A percentile compares a stretch with the other conserved stretches of the same genome.
phyloP scores from a whole-genome alignment of 495 filamentous ascomycete genomes.

The Penicillium verhagenii region DNA sequence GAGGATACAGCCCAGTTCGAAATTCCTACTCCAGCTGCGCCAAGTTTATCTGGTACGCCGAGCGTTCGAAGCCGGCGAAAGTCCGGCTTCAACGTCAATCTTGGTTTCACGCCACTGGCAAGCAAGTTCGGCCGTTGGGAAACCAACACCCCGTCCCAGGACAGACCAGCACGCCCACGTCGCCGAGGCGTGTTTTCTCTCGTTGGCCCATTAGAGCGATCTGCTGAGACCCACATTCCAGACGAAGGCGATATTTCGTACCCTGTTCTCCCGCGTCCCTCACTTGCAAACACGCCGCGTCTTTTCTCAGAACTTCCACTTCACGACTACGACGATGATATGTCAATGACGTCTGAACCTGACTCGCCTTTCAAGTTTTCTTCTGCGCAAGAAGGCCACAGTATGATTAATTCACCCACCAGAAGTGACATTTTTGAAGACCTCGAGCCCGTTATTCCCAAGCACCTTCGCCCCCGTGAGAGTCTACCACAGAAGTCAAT shows the following conservation, averaged over 20 bases:
- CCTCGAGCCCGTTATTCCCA: constrained; percentile 1
- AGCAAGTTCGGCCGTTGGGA: constrained; percentile 60
- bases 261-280: constrained; percentile 24
- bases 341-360: constrained; percentile 8
- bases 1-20: constrained; percentile 16
- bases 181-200: constrained; percentile 49
- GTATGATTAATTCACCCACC: constrained; percentile 13
- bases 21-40: constrained; percentile 19
- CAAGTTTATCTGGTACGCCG: constrained; percentile 25
- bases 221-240: constrained; percentile 5
- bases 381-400: not conserved
- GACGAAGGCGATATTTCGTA: constrained; percentile 21
- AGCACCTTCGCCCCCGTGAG: not conserved
- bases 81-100: constrained; percentile 24
- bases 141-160: constrained; percentile 49
- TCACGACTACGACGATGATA: constrained; percentile 11
- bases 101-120: constrained; percentile 63
- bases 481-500: constrained; percentile 1
- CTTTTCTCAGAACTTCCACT: constrained; percentile 20
- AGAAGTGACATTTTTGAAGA: constrained; percentile 27
- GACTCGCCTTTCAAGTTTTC: constrained; percentile 2
- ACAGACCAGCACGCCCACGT: constrained; percentile 30
- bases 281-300: constrained; percentile 17
- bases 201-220: constrained; percentile 27
- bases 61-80: constrained; percentile 17